Base-by-base conservation (phyloP, 805 yeast species). In the Suhomyces faveliae region DNA sequence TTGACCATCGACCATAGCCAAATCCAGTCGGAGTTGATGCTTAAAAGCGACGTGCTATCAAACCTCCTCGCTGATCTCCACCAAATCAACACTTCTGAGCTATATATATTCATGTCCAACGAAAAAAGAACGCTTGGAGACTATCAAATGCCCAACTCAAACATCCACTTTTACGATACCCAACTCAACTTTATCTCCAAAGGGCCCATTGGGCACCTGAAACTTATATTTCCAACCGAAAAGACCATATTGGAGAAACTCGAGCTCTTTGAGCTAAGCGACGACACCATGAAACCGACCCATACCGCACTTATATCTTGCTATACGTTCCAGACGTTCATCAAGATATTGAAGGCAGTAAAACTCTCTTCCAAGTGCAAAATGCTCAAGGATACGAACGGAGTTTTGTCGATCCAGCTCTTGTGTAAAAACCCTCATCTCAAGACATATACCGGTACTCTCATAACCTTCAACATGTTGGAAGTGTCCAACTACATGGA, bases 181-280 rank as follows among this genome's bases (percentile, higher is more conserved):
- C 74, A 71, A 52, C 63, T 84, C 40, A 70, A 76, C 21, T 75
- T 89, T 45, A 77, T 86, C 4, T 84, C 94, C 0, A 76, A 74
- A 35, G 87, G 92, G 9, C 86, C 83, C n/a, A 74, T 87, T 40
- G 96, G 96, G 0, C 71, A 75, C 44, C 82, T 88, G 35, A 83
- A 85, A 57, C 69, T 88, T 17, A 73, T 77, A 8, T 74, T 84
- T 41, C 96, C 96, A 0, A 77, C 75, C 50, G 86, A 79, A 42
- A 74, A 77, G 54, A 70, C 81, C 2, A 78, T 82, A 10, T 62
- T 89, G 25, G 92, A 86, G 51, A 81, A 83, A 38, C 61, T 88
- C 24, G 72, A 61, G n/a, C 56, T 79, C 1, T 71, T 54, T 51
- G 59, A 55, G 21, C 62, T 63, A 1, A 50, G 48, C 5, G 37